phyloP scores from a whole-genome alignment of 2,329 filamentous ascomycete genomes.

The Claviceps cyperi region DNA sequence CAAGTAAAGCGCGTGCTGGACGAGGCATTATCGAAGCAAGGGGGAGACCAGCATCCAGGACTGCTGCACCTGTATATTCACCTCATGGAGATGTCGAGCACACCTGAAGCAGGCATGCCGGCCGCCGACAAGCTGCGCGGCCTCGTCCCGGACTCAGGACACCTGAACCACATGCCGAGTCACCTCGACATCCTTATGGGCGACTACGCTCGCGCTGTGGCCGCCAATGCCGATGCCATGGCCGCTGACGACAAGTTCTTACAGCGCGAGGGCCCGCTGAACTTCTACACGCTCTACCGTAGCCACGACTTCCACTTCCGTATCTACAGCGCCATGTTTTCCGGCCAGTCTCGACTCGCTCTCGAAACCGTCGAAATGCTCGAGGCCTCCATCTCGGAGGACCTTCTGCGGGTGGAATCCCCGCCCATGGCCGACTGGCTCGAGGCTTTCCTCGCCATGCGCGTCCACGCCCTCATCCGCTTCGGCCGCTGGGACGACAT shows the following conservation, averaged over 20 bases:
- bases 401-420: conserved; percentile 46
- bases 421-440: conserved; percentile 71
- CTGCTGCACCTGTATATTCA: conserved; percentile 65
- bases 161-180: conserved; percentile 63
- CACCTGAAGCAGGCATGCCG: conserved; percentile 46
- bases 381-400: conserved; percentile 47
- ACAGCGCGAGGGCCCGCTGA: conserved; percentile 39
- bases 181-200: conserved; percentile 63
- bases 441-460: conserved; percentile 54
- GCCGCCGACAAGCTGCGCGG: conserved; percentile 47
- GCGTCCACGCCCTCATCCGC: conserved; percentile 54
- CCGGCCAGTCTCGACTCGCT: conserved; percentile 47
- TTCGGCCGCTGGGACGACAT: conserved; percentile 62
- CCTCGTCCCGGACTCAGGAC: conserved; percentile 54
- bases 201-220: conserved; percentile 52
- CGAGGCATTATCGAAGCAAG: conserved; percentile 30
- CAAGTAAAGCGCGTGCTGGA: conserved; percentile 22
- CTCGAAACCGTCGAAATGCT: conserved; percentile 45
- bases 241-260: conserved; percentile 54
- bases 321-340: conserved; percentile 67
- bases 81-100: conserved; percentile 61
- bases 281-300: conserved; percentile 67
- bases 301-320: conserved; percentile 62
- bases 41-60: conserved; percentile 44
- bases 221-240: conserved; percentile 52